Evolutionary conservation across 108 stramenopile genomes (phyloP).

Genomic region (Conticribra guillardii): DNA sequence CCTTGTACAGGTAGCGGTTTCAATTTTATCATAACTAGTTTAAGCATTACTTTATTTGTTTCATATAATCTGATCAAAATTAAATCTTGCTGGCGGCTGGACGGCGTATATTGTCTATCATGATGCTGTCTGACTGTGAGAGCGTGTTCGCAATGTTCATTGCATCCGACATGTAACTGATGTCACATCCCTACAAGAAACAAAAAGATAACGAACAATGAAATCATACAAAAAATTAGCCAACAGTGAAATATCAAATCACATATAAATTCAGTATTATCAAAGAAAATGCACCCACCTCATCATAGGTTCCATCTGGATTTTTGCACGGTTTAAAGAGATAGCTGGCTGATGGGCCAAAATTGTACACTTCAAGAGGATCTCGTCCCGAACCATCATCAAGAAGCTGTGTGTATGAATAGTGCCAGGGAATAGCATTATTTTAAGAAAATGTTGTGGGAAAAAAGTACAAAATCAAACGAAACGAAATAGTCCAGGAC

Average conservation of each 20-base stretch:
- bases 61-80: too few relatives aligned
- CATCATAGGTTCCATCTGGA: slow-evolving; percentile 56
- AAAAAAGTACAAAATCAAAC: too few relatives aligned
- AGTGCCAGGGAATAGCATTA: background rate
- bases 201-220: background rate
- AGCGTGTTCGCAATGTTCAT: background rate
- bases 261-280: too few relatives aligned
- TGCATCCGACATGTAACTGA: slow-evolving; percentile 27
- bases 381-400: slow-evolving; percentile 86
- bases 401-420: slow-evolving; percentile 40
- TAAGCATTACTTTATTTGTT: too few relatives aligned
- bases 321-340: slow-evolving; percentile 81
- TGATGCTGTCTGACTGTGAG: slow-evolving; percentile 9
- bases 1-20: too few relatives aligned
- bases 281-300: slow-evolving; percentile 25
- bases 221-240: slow-evolving; percentile 3
- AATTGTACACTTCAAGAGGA: slow-evolving; percentile 86
- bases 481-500: too few relatives aligned
- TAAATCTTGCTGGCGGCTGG: too few relatives aligned
- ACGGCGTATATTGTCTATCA: slow-evolving; percentile 18
- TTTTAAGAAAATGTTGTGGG: too few relatives aligned
- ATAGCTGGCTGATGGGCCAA: slow-evolving; percentile 81
- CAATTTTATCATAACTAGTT: too few relatives aligned
- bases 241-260: too few relatives aligned
- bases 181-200: slow-evolving; percentile 2